A percentile compares a stretch with the other conserved stretches of the same genome.
Conservation (phyloP, 345 rosid genomes). For the Eucalyptus marginata region DNA sequence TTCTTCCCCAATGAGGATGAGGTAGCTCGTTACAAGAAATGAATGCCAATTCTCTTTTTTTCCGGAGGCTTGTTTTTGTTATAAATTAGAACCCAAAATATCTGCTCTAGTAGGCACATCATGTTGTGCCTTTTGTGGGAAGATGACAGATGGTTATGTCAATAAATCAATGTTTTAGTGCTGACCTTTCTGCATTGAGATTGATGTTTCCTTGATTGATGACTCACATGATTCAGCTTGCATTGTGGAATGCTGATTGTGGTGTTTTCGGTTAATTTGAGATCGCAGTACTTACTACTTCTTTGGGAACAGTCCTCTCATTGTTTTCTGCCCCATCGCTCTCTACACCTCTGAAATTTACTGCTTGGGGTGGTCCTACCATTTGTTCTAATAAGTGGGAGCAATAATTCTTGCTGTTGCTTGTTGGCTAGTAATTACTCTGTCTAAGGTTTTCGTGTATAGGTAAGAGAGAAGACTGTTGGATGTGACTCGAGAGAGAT, state of each 20-base stretch:
- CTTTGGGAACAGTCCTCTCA: background rate
- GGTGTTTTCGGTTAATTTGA: background rate
- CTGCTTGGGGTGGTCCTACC: background rate
- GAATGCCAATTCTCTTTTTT: constrained; percentile 2
- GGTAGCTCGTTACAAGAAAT: constrained; percentile 62
- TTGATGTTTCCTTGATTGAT: background rate
- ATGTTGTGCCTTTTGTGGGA: background rate
- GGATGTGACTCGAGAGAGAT: background rate
- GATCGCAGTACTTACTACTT: background rate
- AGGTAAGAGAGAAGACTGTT: background rate
- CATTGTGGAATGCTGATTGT: background rate
- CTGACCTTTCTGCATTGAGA: background rate
- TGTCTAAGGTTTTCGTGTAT: background rate
- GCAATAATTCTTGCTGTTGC: background rate
- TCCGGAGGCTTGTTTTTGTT: background rate
- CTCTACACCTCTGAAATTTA: background rate
- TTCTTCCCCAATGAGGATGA: constrained; percentile 88
- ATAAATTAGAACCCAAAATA: background rate
- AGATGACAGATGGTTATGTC: background rate
- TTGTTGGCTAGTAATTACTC: background rate
- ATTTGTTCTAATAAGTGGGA: background rate
- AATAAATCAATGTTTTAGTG: background rate
- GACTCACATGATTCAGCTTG: background rate
- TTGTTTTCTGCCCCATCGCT: background rate
- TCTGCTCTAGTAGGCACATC: background rate